phyloP scores from a whole-genome alignment of 805 yeast genomes.

The Lachancea dasiensis region DNA sequence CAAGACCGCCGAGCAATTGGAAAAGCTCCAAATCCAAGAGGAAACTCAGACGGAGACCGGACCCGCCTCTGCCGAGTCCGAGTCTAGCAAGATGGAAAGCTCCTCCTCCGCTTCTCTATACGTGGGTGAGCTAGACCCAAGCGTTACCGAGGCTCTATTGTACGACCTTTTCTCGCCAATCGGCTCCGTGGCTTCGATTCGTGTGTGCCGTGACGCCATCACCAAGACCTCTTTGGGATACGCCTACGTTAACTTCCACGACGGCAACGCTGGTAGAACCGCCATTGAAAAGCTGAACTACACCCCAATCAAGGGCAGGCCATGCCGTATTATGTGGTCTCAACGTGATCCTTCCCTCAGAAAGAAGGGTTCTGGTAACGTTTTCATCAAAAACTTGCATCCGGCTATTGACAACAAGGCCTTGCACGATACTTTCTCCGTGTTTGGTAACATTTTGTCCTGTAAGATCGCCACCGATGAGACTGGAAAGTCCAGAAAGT shows the following conservation, averaged over 20 bases:
- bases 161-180: conserved; percentile 92
- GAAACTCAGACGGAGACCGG: conserved; percentile 23
- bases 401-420: conserved; percentile 99
- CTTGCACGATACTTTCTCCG: conserved; percentile 94
- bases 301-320: conserved; percentile 85
- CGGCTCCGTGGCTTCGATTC: conserved; percentile 93
- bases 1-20: conserved; percentile 34
- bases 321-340: conserved; percentile 99
- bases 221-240: conserved; percentile 96
- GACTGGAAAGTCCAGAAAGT: conserved; percentile 86
- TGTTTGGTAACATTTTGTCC: conserved; percentile 91
- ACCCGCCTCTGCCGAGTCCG: conserved; percentile 28
- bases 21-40: conserved; percentile 30
- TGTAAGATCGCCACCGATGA: conserved; percentile 97
- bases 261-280: conserved; percentile 81
- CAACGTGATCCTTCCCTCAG: conserved; percentile 97
- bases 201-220: conserved; percentile 98
- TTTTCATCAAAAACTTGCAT: conserved; percentile 96
- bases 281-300: conserved; percentile 96
- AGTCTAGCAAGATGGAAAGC: conserved; percentile 39
- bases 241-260: conserved; percentile 95
- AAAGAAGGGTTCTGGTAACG: conserved; percentile 93
- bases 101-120: conserved; percentile 79
- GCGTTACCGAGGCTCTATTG: conserved; percentile 89
- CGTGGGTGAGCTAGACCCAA: conserved; percentile 93